Conservation (phyloP, 345 rosid genomes). For the Lumnitzera littorea region DNA sequence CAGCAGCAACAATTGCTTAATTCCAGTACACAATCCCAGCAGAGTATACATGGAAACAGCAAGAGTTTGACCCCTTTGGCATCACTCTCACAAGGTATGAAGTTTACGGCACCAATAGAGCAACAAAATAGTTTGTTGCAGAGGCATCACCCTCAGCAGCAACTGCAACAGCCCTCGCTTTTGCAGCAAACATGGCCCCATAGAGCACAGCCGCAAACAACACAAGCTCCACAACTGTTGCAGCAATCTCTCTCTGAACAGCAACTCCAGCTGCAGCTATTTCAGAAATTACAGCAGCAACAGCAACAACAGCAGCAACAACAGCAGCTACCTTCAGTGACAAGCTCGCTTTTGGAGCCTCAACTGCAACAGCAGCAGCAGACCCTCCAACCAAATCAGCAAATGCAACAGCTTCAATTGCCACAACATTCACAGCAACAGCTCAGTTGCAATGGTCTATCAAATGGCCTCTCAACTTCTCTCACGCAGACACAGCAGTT, state of each 20-base stretch:
- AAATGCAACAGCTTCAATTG: constrained; percentile 35
- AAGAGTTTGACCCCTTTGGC: constrained; percentile 40
- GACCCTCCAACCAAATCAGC: constrained; percentile 45
- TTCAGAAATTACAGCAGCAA: constrained; percentile 53
- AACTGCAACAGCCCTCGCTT: constrained; percentile 19
- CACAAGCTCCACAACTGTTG: constrained; percentile 31
- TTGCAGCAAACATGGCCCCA: constrained; percentile 51
- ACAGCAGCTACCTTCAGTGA: constrained; percentile 51
- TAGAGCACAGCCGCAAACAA: constrained; percentile 43
- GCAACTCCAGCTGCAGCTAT: constrained; percentile 61
- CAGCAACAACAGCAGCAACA: constrained; percentile 49
- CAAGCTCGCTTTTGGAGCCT: constrained; percentile 58
- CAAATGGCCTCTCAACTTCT: constrained; percentile 53
- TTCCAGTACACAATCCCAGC: constrained; percentile 34
- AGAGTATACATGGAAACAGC: constrained; percentile 21
- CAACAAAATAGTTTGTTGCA: constrained; percentile 2
- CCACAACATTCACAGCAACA: constrained; percentile 60
- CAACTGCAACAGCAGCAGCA: constrained; percentile 60
- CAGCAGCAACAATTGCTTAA: constrained; percentile 42
- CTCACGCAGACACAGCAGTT: constrained; percentile 51
- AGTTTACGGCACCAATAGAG: constrained; percentile 1
- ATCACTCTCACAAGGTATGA: constrained; percentile 2
- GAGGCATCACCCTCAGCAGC: constrained; percentile 7
- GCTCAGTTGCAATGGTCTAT: constrained; percentile 42
- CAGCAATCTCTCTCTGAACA: constrained; percentile 75